Percentiles rank a stretch among this genome's conserved stretches.
Conservation (phyloP, 371 early-diverging fungal genomes). For the Dichotomocladium elegans region DNA sequence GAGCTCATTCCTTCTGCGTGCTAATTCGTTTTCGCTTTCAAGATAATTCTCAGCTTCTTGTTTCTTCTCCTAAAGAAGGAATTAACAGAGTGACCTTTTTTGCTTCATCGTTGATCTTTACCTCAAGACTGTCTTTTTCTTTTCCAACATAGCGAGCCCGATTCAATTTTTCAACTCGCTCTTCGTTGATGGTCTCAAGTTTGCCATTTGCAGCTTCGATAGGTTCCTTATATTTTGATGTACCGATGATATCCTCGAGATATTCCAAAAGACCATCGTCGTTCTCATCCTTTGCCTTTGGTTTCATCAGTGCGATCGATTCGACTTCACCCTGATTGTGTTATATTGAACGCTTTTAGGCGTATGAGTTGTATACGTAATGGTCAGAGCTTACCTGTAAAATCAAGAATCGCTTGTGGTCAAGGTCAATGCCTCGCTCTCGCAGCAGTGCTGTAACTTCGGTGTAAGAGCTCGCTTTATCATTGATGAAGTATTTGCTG, state of each 20-base stretch:
- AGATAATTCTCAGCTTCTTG: constrained; percentile 81
- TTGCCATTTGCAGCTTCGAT: constrained; percentile 75
- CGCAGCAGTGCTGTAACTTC: constrained; percentile 89
- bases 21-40: constrained; percentile 75
- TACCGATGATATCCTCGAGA: constrained; percentile 99
- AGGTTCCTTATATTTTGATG: constrained; percentile 81
- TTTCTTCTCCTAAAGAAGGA: constrained; percentile 60
- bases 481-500: constrained; percentile 84
- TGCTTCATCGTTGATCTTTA: background rate
- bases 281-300: constrained; percentile 88
- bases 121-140: constrained; percentile 77
- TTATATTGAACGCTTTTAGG: too few relatives aligned
- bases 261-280: constrained; percentile 99
- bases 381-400: constrained; percentile 61
- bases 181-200: constrained; percentile 75
- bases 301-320: constrained; percentile 98
- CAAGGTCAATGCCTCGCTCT: constrained; percentile 93
- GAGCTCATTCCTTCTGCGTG: constrained; percentile 67
- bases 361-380: background rate
- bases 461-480: constrained; percentile 63
- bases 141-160: constrained; percentile 84
- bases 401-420: constrained; percentile 99
- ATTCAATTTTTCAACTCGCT: constrained; percentile 78
- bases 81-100: background rate
- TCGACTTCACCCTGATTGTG: constrained; percentile 96